These are phyloP conservation scores for Trametes hirsuta DNA, from an alignment of 1,284 basidiomycete genomes.

Conservation along the genomic window DNA sequence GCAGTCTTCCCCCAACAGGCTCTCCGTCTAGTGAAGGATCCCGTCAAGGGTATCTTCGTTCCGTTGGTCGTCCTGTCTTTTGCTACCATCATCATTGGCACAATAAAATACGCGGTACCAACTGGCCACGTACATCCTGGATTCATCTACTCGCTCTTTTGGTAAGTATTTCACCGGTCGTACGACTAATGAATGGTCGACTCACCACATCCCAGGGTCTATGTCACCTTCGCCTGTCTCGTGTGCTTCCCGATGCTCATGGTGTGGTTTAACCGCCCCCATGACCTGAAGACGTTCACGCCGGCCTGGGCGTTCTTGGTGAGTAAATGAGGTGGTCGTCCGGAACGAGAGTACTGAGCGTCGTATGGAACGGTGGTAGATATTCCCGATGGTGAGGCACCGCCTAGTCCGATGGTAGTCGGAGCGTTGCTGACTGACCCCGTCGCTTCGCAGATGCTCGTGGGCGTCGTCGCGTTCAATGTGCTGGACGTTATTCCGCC, in stretches of 20 bases:
- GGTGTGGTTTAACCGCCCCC: conserved; percentile 54
- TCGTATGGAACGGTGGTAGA: conserved; percentile 27
- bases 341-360: not conserved
- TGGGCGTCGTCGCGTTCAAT: conserved; percentile 52
- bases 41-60: conserved; percentile 50
- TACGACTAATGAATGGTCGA: not conserved
- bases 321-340: conserved; percentile 16
- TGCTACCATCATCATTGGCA: conserved; percentile 54
- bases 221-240: conserved; percentile 42
- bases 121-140: conserved; percentile 37
- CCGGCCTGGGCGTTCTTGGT: conserved; percentile 53
- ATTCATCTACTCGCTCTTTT: conserved; percentile 47
- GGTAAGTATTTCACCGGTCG: conserved; percentile 34
- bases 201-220: conserved; percentile 39
- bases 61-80: conserved; percentile 52
- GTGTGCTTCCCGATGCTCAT: conserved; percentile 53
- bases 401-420: conserved; percentile 4
- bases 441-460: conserved; percentile 43
- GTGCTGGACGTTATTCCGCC: conserved; percentile 44
- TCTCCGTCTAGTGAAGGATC: conserved; percentile 45
- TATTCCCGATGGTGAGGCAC: conserved; percentile 47
- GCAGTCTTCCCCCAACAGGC: conserved; percentile 50
- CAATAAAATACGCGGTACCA: conserved; percentile 49
- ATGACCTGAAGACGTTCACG: conserved; percentile 48
- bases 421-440: conserved; percentile 6